Evolutionary conservation across 495 filamentous ascomycete species (phyloP).

Genomic region (Penicillium bialowiezense): DNA sequence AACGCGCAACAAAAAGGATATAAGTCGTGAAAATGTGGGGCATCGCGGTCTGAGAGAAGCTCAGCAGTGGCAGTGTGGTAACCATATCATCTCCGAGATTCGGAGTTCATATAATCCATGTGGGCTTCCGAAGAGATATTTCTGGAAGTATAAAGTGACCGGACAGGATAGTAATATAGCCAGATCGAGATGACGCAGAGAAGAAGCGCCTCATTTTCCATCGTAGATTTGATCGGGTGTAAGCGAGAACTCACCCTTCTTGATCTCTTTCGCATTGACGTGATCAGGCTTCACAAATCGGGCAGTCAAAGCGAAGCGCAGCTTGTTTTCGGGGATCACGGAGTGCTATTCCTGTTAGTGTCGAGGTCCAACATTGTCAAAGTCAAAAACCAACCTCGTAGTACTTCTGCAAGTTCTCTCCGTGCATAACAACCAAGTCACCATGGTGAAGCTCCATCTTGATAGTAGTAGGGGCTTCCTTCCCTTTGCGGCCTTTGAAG

Average conservation of each 20-base stretch:
- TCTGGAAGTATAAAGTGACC: background rate
- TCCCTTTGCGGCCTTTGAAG: conserved; percentile 7
- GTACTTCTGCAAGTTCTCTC: conserved; percentile 62
- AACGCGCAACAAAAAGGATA: background rate
- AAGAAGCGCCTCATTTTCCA: conserved; percentile 28
- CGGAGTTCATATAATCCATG: too few species aligned
- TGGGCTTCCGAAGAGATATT: background rate
- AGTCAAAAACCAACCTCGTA: conserved; percentile 56
- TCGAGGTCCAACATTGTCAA: background rate
- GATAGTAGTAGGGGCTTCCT: conserved; percentile 20
- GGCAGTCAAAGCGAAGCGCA: conserved; percentile 63
- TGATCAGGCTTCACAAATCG: conserved; percentile 32
- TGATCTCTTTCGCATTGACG: conserved; percentile 12
- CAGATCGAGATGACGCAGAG: too few species aligned
- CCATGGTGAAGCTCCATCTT: conserved; percentile 64
- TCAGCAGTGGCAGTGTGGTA: too few species aligned
- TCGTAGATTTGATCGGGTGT: conserved; percentile 30
- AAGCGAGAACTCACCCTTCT: conserved; percentile 30
- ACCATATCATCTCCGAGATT: too few species aligned
- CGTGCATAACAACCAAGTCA: conserved; percentile 82
- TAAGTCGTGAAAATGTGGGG: background rate
- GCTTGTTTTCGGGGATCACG: conserved; percentile 51
- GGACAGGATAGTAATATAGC: too few species aligned
- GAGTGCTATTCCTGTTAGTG: conserved; percentile 50
- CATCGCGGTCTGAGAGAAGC: too few species aligned